phyloP scores from a whole-genome alignment of 2,329 filamentous ascomycete species.

The Aspergillus sp. region DNA sequence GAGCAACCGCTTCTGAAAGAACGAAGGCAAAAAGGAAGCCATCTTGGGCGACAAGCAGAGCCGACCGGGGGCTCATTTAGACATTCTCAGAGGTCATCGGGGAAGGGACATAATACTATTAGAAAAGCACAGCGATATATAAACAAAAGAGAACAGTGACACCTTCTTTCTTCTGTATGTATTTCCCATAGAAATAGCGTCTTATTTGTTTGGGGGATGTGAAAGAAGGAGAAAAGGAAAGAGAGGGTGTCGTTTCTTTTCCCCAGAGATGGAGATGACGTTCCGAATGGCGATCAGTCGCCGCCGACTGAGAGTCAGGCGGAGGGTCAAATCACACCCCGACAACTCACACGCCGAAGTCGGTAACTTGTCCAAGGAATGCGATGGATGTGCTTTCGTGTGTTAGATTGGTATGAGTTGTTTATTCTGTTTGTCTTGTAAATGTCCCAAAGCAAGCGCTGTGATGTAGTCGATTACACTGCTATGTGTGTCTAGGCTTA shows the following conservation, averaged over 20 bases:
- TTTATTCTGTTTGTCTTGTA: background rate
- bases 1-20: constrained; percentile 78
- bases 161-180: background rate
- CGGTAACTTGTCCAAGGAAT: too few species aligned
- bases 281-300: constrained; percentile 20
- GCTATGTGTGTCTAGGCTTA: too few species aligned
- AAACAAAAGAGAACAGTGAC: background rate
- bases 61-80: constrained; percentile 24
- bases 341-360: constrained; percentile 12
- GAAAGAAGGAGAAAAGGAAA: background rate
- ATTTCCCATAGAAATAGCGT: background rate
- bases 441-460: background rate
- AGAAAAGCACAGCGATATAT: background rate
- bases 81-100: constrained; percentile 20
- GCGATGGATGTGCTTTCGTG: background rate
- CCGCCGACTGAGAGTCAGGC: constrained; percentile 15
- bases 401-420: background rate
- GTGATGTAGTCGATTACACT: too few species aligned
- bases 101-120: constrained; percentile 12
- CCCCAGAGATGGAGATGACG: constrained; percentile 18
- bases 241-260: background rate
- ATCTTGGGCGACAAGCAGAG: constrained; percentile 42
- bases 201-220: background rate
- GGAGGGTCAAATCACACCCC: constrained; percentile 14
- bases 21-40: constrained; percentile 70